Base-by-base conservation (phyloP, 768 basidiomycete species). In the Lyophyllum semitale region DNA sequence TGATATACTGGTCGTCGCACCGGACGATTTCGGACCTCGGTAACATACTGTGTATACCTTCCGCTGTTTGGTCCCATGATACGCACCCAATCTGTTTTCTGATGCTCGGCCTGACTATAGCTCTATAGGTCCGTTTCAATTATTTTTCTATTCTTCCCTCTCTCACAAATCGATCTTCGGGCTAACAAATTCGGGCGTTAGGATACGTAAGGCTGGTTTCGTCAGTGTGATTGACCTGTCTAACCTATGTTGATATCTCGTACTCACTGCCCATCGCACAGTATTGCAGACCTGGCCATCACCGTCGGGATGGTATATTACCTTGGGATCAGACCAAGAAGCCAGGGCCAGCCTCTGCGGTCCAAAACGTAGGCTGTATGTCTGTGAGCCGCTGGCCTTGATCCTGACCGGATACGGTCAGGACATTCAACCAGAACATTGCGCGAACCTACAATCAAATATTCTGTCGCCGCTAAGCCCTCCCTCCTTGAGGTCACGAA, bases 391-490 rank as follows among this genome's bases (percentile, higher is more conserved):
- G 18, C 15, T 12, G 17, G 27, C 27, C 5, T 29, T 42, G 8
- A 12, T 2, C 2, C 17, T 13, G 15, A 41, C 22, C 12, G 15
- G 11, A 5, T 11, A 11, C 6, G 5, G 11, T 30, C 17, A 51
- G 50, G 29, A 18, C 50, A 29, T 51, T 51, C 41, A 29, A 51
- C 18, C 22, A 29, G 18, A 51, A 42, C 29, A 51, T 51, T 4
- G 42, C 50, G 2, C 38, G 50, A 26, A 43, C 50, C 40, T 51
- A 8, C 50, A 51, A 23, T 8, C 50, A 8, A 51, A 51, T 41
- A 22, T 51, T 43, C 30, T 51, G 5, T 51, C 41, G 5, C 50
- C 42, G 1, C n/a, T 42, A 5, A 51, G 40, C 22, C 15, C 3
- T 22, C 41, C 18, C 13, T 3, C 5, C 17, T 18, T 40, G 8